These are phyloP conservation scores for Staphylotrichum tortipilum DNA, from an alignment of 495 filamentous ascomycete species.

Conservation along the genomic window DNA sequence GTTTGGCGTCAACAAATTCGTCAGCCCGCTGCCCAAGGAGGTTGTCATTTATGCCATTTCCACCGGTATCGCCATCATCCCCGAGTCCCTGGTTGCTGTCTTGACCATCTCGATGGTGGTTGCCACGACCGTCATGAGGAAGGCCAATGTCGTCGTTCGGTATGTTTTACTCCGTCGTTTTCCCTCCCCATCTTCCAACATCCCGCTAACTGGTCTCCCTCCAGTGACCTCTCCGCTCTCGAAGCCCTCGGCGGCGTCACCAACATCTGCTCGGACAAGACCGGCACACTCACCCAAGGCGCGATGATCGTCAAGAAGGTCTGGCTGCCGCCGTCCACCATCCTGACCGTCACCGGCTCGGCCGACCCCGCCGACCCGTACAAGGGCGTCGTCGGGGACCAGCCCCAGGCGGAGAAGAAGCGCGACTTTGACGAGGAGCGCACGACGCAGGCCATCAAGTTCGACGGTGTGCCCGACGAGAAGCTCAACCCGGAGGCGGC, in stretches of 20 bases:
- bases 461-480: constrained; percentile 40
- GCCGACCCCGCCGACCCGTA: constrained; percentile 52
- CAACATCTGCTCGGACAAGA: constrained; percentile 86
- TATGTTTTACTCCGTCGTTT: constrained; percentile 9
- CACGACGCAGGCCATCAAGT: constrained; percentile 45
- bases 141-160: constrained; percentile 68
- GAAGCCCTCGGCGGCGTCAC: constrained; percentile 79
- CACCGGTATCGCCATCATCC: constrained; percentile 62
- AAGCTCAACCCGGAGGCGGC: constrained; percentile 24
- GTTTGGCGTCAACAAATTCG: constrained; percentile 64
- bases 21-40: constrained; percentile 50
- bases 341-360: constrained; percentile 51
- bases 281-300: constrained; percentile 73
- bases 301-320: constrained; percentile 70
- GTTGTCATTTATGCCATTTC: constrained; percentile 78
- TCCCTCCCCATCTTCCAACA: no score
- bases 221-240: constrained; percentile 56
- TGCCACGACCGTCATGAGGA: constrained; percentile 68
- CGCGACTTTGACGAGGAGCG: constrained; percentile 45
- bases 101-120: constrained; percentile 70
- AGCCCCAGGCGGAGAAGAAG: constrained; percentile 24
- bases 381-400: constrained; percentile 33
- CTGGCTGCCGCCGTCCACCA: constrained; percentile 58
- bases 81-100: constrained; percentile 61
- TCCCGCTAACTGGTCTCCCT: not conserved